Percentiles rank a stretch among this genome's conserved stretches.
Conservation (phyloP, 2,329 filamentous ascomycete genomes). For the Tolypocladium nubicola region DNA sequence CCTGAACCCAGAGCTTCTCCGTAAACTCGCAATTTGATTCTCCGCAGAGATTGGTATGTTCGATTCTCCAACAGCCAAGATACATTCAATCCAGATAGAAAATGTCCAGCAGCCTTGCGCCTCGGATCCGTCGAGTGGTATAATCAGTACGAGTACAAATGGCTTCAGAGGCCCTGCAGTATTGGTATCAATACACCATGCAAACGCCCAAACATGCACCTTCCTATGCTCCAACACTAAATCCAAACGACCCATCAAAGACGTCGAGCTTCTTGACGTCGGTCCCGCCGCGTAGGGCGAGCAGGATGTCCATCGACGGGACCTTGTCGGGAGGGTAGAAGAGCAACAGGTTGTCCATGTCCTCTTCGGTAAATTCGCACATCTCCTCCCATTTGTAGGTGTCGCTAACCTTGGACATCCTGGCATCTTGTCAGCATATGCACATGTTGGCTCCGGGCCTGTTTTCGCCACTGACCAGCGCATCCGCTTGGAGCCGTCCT, state of each 20-base stretch:
- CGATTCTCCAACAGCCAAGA: not conserved
- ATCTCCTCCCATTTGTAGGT: constrained; percentile 77
- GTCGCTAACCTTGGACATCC: constrained; percentile 91
- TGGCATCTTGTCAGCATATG: constrained; percentile 18
- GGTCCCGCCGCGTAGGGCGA: constrained; percentile 38
- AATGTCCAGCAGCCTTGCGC: not conserved
- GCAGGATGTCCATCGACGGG: constrained; percentile 43
- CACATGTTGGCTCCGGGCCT: not conserved
- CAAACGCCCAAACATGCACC: not conserved
- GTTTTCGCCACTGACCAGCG: constrained; percentile 50
- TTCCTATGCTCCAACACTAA: constrained; percentile 36
- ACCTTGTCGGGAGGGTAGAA: constrained; percentile 55
- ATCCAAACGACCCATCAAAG: constrained; percentile 50
- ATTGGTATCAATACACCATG: not conserved
- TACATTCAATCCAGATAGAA: no score
- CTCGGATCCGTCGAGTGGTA: not conserved
- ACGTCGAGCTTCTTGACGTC: constrained; percentile 37
- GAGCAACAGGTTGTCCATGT: constrained; percentile 74
- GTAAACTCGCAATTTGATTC: not conserved
- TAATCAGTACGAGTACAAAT: not conserved
- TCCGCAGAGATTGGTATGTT: not conserved
- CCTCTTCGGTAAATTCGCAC: constrained; percentile 68
- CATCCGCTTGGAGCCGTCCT: constrained; percentile 82
- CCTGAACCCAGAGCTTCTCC: not conserved
- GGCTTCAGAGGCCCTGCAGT: not conserved